Evolutionary conservation across 441 rosid genomes (phyloP).

Genomic region (Mallotus repandus): DNA sequence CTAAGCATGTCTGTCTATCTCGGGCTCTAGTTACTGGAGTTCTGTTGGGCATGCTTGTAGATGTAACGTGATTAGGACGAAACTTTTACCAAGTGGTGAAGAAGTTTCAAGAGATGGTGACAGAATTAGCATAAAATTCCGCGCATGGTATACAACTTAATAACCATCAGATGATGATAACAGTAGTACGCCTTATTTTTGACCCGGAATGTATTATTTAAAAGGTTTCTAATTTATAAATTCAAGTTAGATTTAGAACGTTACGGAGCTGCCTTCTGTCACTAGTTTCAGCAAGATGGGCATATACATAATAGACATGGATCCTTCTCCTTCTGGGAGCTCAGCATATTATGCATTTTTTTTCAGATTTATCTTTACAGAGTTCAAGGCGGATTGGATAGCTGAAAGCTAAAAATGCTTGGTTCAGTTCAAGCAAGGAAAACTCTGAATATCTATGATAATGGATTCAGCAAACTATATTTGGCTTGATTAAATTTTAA

Average conservation of each 20-base stretch:
- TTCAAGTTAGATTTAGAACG: neutral
- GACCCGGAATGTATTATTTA: neutral
- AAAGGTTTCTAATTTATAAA: neutral
- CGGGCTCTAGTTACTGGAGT: neutral
- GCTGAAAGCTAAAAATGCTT: too few relatives aligned
- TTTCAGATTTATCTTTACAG: too few relatives aligned
- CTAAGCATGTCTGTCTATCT: neutral
- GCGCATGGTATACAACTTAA: neutral
- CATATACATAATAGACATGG: too few relatives aligned
- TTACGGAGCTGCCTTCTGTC: neutral
- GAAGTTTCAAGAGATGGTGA: neutral
- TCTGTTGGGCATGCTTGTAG: neutral
- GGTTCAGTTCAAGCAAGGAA: too few relatives aligned
- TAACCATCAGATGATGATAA: neutral
- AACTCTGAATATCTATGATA: too few relatives aligned
- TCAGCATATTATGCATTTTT: neutral
- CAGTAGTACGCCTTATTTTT: neutral
- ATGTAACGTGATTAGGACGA: neutral
- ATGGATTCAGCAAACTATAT: too few relatives aligned
- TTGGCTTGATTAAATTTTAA: too few relatives aligned
- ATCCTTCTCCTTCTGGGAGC: neutral
- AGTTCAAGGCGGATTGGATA: too few relatives aligned
- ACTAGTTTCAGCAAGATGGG: too few relatives aligned
- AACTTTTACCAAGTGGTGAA: too few relatives aligned
- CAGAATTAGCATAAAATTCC: constrained; percentile 2